Percentiles rank a stretch among this genome's conserved stretches.
These are phyloP conservation scores for Coemansia sp. DNA, from an alignment of 192 early-diverging fungal genomes.

Conservation along the genomic window DNA sequence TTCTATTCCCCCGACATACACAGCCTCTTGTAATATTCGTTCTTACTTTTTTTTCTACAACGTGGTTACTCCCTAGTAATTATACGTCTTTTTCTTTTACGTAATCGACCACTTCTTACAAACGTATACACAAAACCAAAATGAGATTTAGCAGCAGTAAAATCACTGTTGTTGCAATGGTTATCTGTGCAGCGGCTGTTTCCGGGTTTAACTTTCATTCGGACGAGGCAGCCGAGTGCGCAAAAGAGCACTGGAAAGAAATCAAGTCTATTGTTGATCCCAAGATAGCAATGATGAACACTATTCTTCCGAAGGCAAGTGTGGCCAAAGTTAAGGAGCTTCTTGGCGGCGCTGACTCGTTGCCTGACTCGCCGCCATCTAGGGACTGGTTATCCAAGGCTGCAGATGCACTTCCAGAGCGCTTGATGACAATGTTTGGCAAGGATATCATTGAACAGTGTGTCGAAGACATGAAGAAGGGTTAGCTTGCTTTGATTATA, in stretches of 20 bases:
- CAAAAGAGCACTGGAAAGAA: slow-evolving; percentile 35
- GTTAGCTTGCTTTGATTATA: not conserved
- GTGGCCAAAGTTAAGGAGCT: slow-evolving; percentile 18
- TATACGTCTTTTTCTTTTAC: no score
- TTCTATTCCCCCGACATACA: no score
- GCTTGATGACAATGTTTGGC: slow-evolving; percentile 37
- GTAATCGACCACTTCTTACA: no score
- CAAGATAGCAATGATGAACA: slow-evolving; percentile 29
- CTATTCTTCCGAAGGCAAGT: slow-evolving; percentile 16
- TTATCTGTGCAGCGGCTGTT: not conserved
- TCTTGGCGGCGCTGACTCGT: slow-evolving; percentile 16
- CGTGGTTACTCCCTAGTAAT: no score
- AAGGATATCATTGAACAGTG: slow-evolving; percentile 45
- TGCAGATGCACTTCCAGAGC: slow-evolving; percentile 35
- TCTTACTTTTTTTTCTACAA: no score
- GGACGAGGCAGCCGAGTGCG: slow-evolving; percentile 29
- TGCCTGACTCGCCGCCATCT: slow-evolving; percentile 29
- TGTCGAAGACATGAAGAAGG: slow-evolving; percentile 18
- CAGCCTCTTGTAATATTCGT: no score
- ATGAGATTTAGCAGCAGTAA: not conserved
- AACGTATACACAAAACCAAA: not conserved
- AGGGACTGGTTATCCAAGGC: slow-evolving; percentile 37
- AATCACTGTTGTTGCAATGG: not conserved
- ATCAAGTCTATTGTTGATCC: slow-evolving; percentile 30
- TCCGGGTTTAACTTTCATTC: slow-evolving; percentile 36